Base-by-base conservation (phyloP, 192 early-diverging fungal genomes). In the Backusella morwellensis region DNA sequence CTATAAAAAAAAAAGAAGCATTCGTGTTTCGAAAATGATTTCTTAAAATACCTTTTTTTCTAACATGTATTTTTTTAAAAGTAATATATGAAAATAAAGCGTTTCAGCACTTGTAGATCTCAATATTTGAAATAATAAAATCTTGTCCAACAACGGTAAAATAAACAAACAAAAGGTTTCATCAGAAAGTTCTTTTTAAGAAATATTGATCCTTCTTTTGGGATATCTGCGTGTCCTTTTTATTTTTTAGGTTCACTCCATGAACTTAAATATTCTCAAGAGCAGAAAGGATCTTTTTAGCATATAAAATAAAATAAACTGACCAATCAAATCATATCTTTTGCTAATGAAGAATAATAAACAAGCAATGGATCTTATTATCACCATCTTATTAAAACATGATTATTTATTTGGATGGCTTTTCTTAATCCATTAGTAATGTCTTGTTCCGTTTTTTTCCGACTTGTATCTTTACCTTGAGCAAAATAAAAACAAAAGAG, bases 171-270 rank as follows among this genome's bases (percentile, higher is more conserved):
- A 63, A 63, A n/a, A 63, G 11, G 56, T 63, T 63, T 63, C 56
- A 59, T 59, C n/a, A 63, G 56, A 63, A 63, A 63, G 56, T 63
- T 63, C 56, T 63, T 63, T 19, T 29, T 63, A 63, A 63, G 21
- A 63, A 23, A 63, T 14, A 63, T 29, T 29, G 56, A 29, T 29
- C 21, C 23, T 26, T 63, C 56, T 29, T 63, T 23, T 63, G 23
- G 21, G 26, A 59, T 3, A 59, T 14, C 26, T 59, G 56, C 56
- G 56, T 59, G 56, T 63, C n/a, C n/a, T 56, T 14, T 44, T 44
- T 56, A 32, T n/a, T 9, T 59, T 54, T 54, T 19, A 54, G 23
- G 54, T 56, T 56, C 12, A 23, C 47, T 50, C 21, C 56, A 63
- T 3, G 9, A 23, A 59, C 56, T 50, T 50, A 19, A 50, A 50